These are phyloP conservation scores for Botryosphaeria agaves DNA, from an alignment of 2,329 filamentous ascomycete genomes.

Conservation along the genomic window DNA sequence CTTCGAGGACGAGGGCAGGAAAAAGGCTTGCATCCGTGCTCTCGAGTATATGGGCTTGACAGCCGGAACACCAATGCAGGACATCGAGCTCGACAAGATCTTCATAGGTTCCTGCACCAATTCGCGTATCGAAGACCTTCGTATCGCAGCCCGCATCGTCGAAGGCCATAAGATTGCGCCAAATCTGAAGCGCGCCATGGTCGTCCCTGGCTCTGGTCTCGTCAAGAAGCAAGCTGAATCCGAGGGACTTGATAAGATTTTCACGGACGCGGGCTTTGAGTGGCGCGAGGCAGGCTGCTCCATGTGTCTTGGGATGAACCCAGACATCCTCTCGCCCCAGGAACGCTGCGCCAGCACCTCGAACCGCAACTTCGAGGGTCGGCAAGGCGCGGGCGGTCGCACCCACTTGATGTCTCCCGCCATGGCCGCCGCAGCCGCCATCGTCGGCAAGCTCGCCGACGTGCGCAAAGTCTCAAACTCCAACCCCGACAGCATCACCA, in stretches of 20 bases:
- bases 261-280: constrained; percentile 81
- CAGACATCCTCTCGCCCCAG: constrained; percentile 80
- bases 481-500: constrained; percentile 30
- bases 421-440: constrained; percentile 84
- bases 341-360: constrained; percentile 92
- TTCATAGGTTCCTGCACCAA: constrained; percentile 99
- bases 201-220: constrained; percentile 87
- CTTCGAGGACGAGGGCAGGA: constrained; percentile 65
- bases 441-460: constrained; percentile 81
- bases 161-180: constrained; percentile 72
- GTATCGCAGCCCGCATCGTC: constrained; percentile 71
- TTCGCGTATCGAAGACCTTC: constrained; percentile 86
- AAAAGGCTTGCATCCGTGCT: constrained; percentile 60
- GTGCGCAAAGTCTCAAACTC: constrained; percentile 58
- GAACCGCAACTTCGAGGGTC: constrained; percentile 94
- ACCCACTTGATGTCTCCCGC: constrained; percentile 95
- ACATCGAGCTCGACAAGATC: constrained; percentile 85
- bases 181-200: constrained; percentile 88
- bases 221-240: constrained; percentile 83
- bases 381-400: constrained; percentile 78
- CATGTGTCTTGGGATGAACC: constrained; percentile 99
- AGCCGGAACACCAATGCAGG: constrained; percentile 75
- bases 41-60: constrained; percentile 93
- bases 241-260: constrained; percentile 88
- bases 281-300: constrained; percentile 97